phyloP scores from a whole-genome alignment of 148 eudicot genomes.

The Silene uniflora region DNA sequence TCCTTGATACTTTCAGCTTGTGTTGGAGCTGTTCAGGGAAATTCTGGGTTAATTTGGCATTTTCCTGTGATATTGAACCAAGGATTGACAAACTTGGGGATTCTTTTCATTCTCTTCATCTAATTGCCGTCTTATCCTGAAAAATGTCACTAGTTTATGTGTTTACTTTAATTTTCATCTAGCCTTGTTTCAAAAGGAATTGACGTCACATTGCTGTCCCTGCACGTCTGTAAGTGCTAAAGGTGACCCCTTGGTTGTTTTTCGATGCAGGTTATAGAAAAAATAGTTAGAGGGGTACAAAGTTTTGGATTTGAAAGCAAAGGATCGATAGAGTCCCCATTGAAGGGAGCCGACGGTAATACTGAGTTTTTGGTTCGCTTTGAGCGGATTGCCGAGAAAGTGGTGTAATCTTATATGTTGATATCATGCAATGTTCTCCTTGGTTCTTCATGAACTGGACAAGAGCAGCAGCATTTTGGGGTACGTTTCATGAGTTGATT shows the following conservation, averaged over 20 bases:
- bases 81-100: no score
- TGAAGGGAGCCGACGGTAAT: slow-evolving; percentile 93
- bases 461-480: neutral
- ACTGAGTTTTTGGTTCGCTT: slow-evolving; percentile 77
- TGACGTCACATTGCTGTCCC: no score
- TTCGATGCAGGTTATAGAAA: slow-evolving; percentile 63
- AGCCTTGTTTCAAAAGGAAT: no score
- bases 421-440: neutral
- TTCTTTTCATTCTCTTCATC: no score
- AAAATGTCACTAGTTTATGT: no score
- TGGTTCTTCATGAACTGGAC: neutral
- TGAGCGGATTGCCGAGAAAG: slow-evolving; percentile 35
- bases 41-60: neutral
- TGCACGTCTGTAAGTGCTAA: neutral
- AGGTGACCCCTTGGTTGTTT: neutral
- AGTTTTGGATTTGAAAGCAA: slow-evolving; percentile 57
- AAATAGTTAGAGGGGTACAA: slow-evolving; percentile 71
- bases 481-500: neutral
- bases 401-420: neutral
- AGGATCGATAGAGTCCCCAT: slow-evolving; percentile 90
- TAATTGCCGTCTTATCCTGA: no score
- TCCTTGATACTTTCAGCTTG: neutral
- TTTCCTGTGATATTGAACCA: no score
- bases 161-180: no score
- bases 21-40: neutral